phyloP scores from a whole-genome alignment of 371 early-diverging fungal species.

The Mortierella sp. region DNA sequence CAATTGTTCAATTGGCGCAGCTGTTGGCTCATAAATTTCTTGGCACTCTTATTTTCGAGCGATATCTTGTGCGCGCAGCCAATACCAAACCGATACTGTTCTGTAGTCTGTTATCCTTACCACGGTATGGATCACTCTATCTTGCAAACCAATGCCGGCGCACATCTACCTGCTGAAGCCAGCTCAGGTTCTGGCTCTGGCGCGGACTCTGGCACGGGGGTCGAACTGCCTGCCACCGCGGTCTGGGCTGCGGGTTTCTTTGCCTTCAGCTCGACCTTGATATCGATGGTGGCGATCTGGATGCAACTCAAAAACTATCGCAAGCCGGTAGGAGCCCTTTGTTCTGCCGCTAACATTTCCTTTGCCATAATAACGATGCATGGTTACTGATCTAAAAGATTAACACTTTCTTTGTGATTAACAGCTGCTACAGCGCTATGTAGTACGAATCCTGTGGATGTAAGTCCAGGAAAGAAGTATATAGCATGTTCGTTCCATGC shows the following conservation, averaged over 20 bases:
- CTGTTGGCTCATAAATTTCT: too few relatives aligned
- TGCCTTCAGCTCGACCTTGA: constrained; percentile 48
- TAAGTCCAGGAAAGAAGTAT: constrained; percentile 51
- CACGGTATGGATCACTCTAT: neutral
- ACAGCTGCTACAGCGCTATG: constrained; percentile 86
- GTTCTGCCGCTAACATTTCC: neutral
- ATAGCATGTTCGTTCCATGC: neutral
- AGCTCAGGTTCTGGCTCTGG: constrained; percentile 5
- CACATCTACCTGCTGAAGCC: too few relatives aligned
- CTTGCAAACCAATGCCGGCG: neutral
- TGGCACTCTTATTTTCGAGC: neutral
- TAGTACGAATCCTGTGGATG: constrained; percentile 92
- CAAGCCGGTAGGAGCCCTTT: constrained; percentile 73
- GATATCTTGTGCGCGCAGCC: too few relatives aligned
- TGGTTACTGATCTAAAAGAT: neutral
- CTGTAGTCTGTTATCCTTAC: neutral
- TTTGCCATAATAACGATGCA: constrained; percentile 1
- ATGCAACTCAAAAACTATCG: constrained; percentile 91
- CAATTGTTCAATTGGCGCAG: too few relatives aligned
- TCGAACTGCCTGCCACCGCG: constrained; percentile 60
- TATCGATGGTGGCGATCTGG: constrained; percentile 81
- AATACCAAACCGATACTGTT: too few relatives aligned
- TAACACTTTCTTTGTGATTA: neutral
- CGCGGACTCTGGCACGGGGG: constrained; percentile 57
- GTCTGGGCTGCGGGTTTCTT: constrained; percentile 67